Evolutionary conservation across 2,329 filamentous ascomycete genomes (phyloP).

Genomic region (Diaporthe amygdali): DNA sequence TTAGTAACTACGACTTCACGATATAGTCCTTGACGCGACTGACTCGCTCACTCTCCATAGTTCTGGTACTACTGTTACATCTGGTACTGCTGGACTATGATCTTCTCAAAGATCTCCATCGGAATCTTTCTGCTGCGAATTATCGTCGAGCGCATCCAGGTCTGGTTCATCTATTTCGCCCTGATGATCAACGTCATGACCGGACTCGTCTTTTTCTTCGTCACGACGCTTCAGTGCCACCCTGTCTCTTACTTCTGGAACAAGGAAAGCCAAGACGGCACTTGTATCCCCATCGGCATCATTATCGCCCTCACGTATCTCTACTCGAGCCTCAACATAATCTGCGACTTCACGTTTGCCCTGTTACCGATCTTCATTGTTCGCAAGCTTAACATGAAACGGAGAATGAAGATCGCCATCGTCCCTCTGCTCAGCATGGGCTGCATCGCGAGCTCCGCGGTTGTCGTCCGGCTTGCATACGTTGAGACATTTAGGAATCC

Average conservation of each 20-base stretch:
- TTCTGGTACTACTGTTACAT: conserved; percentile 30
- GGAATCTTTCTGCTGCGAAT: conserved; percentile 48
- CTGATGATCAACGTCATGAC: conserved; percentile 41
- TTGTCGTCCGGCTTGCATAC: conserved; percentile 47
- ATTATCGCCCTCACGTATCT: conserved; percentile 58
- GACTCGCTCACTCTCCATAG: conserved; percentile 16
- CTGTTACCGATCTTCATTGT: conserved; percentile 60
- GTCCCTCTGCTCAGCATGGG: conserved; percentile 61
- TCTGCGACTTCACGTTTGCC: conserved; percentile 57
- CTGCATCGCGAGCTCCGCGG: conserved; percentile 53
- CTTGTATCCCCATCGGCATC: conserved; percentile 45
- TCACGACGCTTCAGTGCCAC: conserved; percentile 45
- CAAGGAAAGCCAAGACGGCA: conserved; percentile 36
- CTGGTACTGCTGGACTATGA: conserved; percentile 31
- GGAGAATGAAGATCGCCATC: conserved; percentile 55
- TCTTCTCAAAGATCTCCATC: conserved; percentile 46
- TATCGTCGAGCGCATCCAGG: conserved; percentile 37
- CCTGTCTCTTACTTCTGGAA: conserved; percentile 49
- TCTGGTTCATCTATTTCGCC: conserved; percentile 41
- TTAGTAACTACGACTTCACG: conserved; percentile 23
- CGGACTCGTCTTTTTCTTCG: conserved; percentile 46
- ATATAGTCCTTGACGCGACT: neutral
- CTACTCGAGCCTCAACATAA: conserved; percentile 54
- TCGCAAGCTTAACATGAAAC: conserved; percentile 59
- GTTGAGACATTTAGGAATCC: conserved; percentile 42